Percentiles rank a stretch among this genome's conserved stretches.
Conservation (phyloP, 306 rosid species). For the Coriaria nepalensis region DNA sequence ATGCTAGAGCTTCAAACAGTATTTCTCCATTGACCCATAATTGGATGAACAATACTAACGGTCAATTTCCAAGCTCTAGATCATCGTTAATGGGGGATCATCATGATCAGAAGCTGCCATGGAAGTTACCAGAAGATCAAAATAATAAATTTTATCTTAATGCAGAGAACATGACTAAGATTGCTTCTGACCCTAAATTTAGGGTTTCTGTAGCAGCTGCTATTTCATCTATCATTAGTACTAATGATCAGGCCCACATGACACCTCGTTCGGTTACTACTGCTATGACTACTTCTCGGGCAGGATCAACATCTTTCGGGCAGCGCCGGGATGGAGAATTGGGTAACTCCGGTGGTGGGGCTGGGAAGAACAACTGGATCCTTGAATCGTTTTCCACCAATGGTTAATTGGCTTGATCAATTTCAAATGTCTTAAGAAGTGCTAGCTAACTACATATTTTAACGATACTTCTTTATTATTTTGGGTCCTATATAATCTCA, state of each 20-base stretch:
- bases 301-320: not conserved
- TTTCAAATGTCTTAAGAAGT: too few species aligned
- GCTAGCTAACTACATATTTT: too few species aligned
- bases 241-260: not conserved
- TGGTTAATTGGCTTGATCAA: slow-evolving; percentile 7
- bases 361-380: slow-evolving; percentile 28
- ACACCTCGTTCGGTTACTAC: too few species aligned
- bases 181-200: slow-evolving; percentile 85
- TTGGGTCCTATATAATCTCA: too few species aligned
- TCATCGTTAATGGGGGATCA: not conserved
- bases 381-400: slow-evolving; percentile 31
- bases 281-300: too few species aligned
- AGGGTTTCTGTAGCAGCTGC: slow-evolving; percentile 89
- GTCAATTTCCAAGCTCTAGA: not conserved
- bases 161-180: slow-evolving; percentile 43
- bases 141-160: slow-evolving; percentile 12
- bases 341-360: slow-evolving; percentile 11
- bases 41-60: not conserved
- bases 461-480: too few species aligned
- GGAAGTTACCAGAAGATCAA: slow-evolving; percentile 1
- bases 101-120: not conserved
- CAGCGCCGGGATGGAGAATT: slow-evolving; percentile 14
- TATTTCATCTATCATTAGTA: slow-evolving; percentile 46
- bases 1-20: too few species aligned
- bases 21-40: slow-evolving; percentile 26